Evolutionary conservation across 495 filamentous ascomycete genomes (phyloP), one percentile per base, ranked within the genome.

Genomic region (Podospora didyma): DNA sequence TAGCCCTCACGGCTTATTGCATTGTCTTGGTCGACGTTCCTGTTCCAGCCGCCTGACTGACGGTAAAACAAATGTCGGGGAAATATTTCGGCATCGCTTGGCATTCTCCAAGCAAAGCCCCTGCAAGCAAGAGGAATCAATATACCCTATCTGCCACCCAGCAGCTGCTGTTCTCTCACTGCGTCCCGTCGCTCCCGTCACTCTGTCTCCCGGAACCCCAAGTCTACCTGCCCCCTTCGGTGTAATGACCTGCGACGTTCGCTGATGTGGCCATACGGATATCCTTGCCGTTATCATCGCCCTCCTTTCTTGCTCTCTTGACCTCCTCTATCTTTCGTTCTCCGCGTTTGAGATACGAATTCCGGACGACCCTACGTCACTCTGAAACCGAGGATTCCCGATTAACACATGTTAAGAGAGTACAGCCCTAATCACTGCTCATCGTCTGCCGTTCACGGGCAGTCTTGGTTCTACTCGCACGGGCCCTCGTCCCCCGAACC

Each of bases 31-130:
- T 48, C 48, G 54, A 16, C 34, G n/a, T 45, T 24, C 10, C 19
- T 47, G 52, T 28, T 49, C 47, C 46, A 51, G 35, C 46, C 47
- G 47, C 39, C 46, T 53, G 22, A 56, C 21, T 42, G 53, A 55
- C 52, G 57, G 57, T 56, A 55, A 56, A 60, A 56, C 58, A 53
- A 56, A 42, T 50, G 46, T 48, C 58, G 58, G 58, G 47, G 53
- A 53, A 60, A 60, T 60, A 60, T 61, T 61, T 51, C 49, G 50
- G 54, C 59, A 44, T 23, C 54, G 19, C 59, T 62, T 62, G 59
- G 54, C 55, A 20, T 20, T 62, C 39, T 42, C 12, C n/a, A n/a
- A n/a, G n/a, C n/a, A n/a, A n/a, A n/a, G 26, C 26, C 9, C 26
- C 9, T 9, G 9, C 14, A 7, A 4, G 39, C 39, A 14, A 42